Base-by-base conservation (phyloP, 768 basidiomycete genomes). In the Megacollybia marginata region DNA sequence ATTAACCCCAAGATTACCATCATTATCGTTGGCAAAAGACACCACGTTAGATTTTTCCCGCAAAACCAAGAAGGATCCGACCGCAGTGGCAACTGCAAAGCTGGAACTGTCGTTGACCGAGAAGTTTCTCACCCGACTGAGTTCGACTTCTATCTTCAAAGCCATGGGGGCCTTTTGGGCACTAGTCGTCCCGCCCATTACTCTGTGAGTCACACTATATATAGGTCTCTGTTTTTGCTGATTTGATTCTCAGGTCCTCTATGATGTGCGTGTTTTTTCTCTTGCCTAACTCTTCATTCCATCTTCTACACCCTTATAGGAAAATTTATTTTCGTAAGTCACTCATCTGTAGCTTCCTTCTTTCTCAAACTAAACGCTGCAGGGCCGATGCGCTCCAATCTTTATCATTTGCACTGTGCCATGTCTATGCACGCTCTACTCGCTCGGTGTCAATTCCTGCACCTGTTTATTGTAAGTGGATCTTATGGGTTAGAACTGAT, bases 381-480 rank as follows among this genome's bases (percentile, higher is more conserved):
- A 80, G 78, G 34, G 70, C 80, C 19, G 83, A 85, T 55, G 72
- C 74, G 23, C 59, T 88, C 8, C 85, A 88, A 48, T 74, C 76
- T 0, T 58, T 83, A 3, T 82, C 88, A 0, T 91, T 85, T 47
- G 82, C 87, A 0, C 64, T 83, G 0, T 82, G 80, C 55, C 82
- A 84, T 46, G 77, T 82, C 2, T 82, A 88, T 54, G 85, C 88
- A 1, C 77, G 88, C 2, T 80, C 86, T 9, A 89, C 87, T 3
- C 80, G 88, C 19, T 85, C 86, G 0, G 88, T 89, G 1, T 89
- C 88, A 0, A 88, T 89, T 46, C 88, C 88, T 0, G 88, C 87
- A 0, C 88, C 88, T 0, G 86, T 89, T 0, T 89, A 89, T 55
- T 89, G 87, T 88, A 55, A 62, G 83, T 48, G 38, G 23, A 15